Conservation (phyloP, 2,329 filamentous ascomycete species). For the Diplodia corticola region DNA sequence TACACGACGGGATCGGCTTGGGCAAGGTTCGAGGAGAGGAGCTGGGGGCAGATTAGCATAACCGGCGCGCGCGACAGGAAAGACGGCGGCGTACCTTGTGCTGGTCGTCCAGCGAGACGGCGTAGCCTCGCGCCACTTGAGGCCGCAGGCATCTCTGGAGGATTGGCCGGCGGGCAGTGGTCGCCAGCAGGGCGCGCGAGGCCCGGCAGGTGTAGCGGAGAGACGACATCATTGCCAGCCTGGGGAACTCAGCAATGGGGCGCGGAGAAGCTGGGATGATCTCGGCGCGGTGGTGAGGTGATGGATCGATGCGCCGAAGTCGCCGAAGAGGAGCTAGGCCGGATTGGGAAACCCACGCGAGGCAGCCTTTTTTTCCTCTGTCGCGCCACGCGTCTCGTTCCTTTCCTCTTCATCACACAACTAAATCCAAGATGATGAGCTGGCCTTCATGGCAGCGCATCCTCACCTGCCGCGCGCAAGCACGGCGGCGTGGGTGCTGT, state of each 20-base stretch:
- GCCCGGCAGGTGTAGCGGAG: conserved; percentile 43
- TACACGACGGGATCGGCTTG: conserved; percentile 85
- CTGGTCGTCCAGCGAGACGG: conserved; percentile 48
- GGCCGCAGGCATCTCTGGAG: conserved; percentile 33
- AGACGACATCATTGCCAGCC: conserved; percentile 41
- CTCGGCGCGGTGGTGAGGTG: conserved; percentile 22
- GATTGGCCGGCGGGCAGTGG: conserved; percentile 21
- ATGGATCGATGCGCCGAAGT: conserved; percentile 10
- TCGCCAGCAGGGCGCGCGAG: conserved; percentile 38
- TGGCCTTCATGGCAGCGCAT: conserved; percentile 59
- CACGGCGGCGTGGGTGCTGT: conserved; percentile 51
- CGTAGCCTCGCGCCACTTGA: conserved; percentile 41
- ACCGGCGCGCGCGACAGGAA: not conserved
- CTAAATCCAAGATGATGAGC: conserved; percentile 80
- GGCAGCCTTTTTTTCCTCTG: not conserved
- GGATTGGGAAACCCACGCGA: not conserved
- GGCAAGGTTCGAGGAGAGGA: conserved; percentile 76
- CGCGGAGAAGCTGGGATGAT: conserved; percentile 1
- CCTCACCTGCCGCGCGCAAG: conserved; percentile 53
- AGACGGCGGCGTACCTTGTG: conserved; percentile 43
- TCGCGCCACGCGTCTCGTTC: not conserved
- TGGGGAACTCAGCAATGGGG: conserved; percentile 15
- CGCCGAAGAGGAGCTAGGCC: not conserved
- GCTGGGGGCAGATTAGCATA: conserved; percentile 51
- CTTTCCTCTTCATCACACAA: conserved; percentile 60